These are phyloP conservation scores for Fibroporia radiculosa DNA, from an alignment of 768 basidiomycete genomes.

Conservation along the genomic window DNA sequence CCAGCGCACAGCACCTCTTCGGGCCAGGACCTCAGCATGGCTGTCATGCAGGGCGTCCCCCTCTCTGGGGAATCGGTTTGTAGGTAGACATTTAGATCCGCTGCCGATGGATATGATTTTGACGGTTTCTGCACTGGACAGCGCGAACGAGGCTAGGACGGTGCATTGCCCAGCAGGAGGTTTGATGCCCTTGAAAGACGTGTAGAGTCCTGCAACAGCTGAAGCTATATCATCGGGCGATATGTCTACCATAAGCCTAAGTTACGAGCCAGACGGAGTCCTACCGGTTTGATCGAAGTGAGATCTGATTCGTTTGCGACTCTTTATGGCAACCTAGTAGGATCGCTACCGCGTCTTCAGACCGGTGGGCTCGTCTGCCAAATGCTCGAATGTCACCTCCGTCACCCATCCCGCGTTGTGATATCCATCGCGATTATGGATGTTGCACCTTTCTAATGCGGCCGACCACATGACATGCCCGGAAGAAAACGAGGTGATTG, in stretches of 20 bases:
- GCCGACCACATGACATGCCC: too few relatives aligned
- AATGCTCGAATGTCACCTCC: too few relatives aligned
- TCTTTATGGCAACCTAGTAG: too few relatives aligned
- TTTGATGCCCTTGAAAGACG: constrained; percentile 35
- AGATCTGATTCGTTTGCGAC: too few relatives aligned
- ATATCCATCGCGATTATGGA: too few relatives aligned
- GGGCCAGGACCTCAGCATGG: constrained; percentile 89
- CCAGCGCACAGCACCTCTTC: constrained; percentile 74
- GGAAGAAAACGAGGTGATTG: too few relatives aligned
- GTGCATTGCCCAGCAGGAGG: constrained; percentile 56
- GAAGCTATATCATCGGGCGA: constrained; percentile 25
- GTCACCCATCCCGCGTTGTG: too few relatives aligned
- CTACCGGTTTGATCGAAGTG: too few relatives aligned
- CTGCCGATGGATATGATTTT: constrained; percentile 70
- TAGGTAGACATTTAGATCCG: constrained; percentile 83
- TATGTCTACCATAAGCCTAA: constrained; percentile 12
- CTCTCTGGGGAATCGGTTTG: constrained; percentile 42
- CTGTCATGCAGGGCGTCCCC: constrained; percentile 85
- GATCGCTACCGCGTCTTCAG: too few relatives aligned
- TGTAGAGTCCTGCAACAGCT: constrained; percentile 36
- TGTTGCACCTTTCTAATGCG: too few relatives aligned
- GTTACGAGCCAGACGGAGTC: too few relatives aligned
- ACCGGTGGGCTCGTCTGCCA: too few relatives aligned
- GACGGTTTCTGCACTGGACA: constrained; percentile 24
- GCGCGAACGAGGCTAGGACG: constrained; percentile 48